Evolutionary conservation across 768 basidiomycete species (phyloP), one percentile per base, ranked within the genome.

Genomic region (Russula olivacea): DNA sequence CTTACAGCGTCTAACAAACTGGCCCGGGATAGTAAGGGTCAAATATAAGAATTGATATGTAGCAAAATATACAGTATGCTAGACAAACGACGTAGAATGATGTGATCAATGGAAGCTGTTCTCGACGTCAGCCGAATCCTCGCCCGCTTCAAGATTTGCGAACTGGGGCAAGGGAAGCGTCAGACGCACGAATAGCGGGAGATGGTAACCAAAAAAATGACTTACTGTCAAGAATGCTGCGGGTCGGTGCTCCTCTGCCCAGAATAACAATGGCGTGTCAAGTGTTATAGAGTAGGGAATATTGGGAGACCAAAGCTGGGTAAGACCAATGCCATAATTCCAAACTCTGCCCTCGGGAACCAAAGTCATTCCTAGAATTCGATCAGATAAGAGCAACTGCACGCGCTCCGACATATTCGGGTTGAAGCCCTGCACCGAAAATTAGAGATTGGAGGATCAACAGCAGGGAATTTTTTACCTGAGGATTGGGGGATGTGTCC

Each of bases 361-460:
- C 9, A 98, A 78, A 0, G 93, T 96, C 86, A 95, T 94, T 25
- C 95, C 97, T 17, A 98, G 82, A 67, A 99, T 87, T 66, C 96
- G 89, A 72, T 99, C 97, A 19, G 95, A 98, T 25, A 98, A 78
- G 61, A 98, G 79, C 36, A 98, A 80, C 74, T 93, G 91, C 25
- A 97, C 93, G 25, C 93, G 87, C 73, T 96, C 95, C 1, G 93
- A 96, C 96, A 98, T 98, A 68, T 91, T 91, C n/a, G 94, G 92
- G 75, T 96, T 98, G 79, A 96, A 99, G 47, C 96, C 93, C 78
- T 86, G 69, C 43, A 54, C 61, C 52, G 34, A 67, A 12, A 30
- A 32, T 66, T 53, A 56, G 55, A 21, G 58, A 55, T 51, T 19
- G 64, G 57, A 40, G 41, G 51, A 47, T 57, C 23, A 25, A 52